These are phyloP conservation scores for Avena sativa DNA, from an alignment of 176 grass and related monocot species.

Conservation along the genomic window DNA sequence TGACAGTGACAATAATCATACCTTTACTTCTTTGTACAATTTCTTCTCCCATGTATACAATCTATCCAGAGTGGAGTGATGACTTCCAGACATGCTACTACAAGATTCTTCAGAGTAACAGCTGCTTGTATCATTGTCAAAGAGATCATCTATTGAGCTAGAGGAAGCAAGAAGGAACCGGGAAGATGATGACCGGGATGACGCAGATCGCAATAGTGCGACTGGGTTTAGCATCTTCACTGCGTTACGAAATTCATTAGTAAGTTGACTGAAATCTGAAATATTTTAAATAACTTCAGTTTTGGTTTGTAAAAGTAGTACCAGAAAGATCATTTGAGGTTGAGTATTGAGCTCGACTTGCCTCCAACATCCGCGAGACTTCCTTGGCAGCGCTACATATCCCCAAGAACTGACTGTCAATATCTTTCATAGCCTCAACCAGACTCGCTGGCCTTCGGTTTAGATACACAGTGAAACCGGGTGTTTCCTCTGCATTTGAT, in stretches of 20 bases:
- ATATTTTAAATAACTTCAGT: conserved; percentile 34
- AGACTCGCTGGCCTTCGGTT: conserved; percentile 74
- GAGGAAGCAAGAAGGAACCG: conserved; percentile 73
- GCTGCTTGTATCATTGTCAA: conserved; percentile 80
- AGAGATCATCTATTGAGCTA: conserved; percentile 76
- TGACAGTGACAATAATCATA: conserved; percentile 38
- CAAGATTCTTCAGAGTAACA: conserved; percentile 84
- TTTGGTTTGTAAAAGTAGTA: conserved; percentile 60
- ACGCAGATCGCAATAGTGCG: conserved; percentile 72
- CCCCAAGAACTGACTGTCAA: conserved; percentile 76
- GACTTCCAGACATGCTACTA: conserved; percentile 71
- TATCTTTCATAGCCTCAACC: conserved; percentile 83
- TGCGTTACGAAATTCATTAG: conserved; percentile 49
- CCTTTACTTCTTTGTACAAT: conserved; percentile 98
- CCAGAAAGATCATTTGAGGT: conserved; percentile 84
- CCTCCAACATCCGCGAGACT: conserved; percentile 89
- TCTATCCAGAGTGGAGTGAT: conserved; percentile 92
- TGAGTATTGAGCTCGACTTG: conserved; percentile 79
- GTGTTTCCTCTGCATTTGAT: conserved; percentile 78
- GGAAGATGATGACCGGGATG: conserved; percentile 84
- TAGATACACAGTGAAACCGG: conserved; percentile 91
- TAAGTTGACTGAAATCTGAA: conserved; percentile 45
- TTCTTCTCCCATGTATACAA: conserved; percentile 97
- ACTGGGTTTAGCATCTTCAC: conserved; percentile 85
- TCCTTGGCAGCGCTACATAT: conserved; percentile 83